These are phyloP conservation scores for Entamoeba histolytica DNA, from an alignment of 208 protist genomes.

Conservation along the genomic window DNA sequence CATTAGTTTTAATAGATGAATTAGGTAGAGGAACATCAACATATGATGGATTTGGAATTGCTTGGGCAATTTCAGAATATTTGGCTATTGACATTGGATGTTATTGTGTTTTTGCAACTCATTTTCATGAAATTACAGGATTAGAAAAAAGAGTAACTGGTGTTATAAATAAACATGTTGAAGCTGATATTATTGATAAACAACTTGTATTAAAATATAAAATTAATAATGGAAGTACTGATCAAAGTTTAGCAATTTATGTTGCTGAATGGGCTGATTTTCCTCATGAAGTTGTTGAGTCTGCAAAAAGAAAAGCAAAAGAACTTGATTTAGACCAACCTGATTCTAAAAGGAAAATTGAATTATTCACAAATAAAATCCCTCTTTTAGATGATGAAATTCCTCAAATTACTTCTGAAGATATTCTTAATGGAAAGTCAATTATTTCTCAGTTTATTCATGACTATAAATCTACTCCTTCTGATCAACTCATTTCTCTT, in stretches of 20 bases:
- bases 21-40: conserved; percentile 72
- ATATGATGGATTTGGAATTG: conserved; percentile 68
- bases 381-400: background rate
- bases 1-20: conserved; percentile 79
- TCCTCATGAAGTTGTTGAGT: background rate
- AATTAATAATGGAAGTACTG: background rate
- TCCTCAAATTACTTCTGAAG: background rate
- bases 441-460: background rate
- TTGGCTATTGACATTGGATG: background rate
- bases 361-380: background rate
- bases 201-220: background rate
- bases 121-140: conserved; percentile 49
- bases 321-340: background rate
- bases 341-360: background rate
- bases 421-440: background rate
- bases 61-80: conserved; percentile 65
- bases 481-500: background rate
- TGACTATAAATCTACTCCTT: background rate
- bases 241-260: background rate
- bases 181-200: background rate
- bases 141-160: conserved; percentile 19
- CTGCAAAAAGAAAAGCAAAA: background rate
- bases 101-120: conserved; percentile 72
- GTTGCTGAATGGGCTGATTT: background rate
- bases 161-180: background rate